These are phyloP conservation scores for Colletotrichum sp. DNA, from an alignment of 2,329 filamentous ascomycete species.

Conservation along the genomic window DNA sequence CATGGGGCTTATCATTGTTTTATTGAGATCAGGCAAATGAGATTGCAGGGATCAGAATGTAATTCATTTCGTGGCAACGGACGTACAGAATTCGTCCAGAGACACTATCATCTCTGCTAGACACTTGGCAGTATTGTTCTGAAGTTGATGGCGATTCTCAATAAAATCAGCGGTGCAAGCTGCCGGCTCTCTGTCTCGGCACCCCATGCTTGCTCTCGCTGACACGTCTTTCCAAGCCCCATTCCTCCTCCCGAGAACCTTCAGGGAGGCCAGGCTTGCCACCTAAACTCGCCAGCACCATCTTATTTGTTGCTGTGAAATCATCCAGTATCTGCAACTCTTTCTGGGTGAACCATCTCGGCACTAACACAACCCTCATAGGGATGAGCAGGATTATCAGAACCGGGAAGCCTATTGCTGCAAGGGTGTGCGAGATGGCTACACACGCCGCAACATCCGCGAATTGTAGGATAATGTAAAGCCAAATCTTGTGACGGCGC, in stretches of 20 bases:
- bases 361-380: conserved; percentile 52
- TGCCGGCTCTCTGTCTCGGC: conserved; percentile 26
- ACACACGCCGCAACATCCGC: conserved; percentile 57
- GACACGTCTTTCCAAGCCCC: conserved; percentile 20
- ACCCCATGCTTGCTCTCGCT: conserved; percentile 24
- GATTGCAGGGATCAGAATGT: no score
- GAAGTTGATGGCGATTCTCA: no score
- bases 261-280: conserved; percentile 47
- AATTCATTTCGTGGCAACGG: no score
- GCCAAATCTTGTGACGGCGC: conserved; percentile 46
- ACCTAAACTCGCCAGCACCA: conserved; percentile 57
- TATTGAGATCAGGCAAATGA: no score
- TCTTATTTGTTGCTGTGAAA: conserved; percentile 57
- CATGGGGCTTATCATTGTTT: no score
- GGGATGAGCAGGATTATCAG: conserved; percentile 62
- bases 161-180: conserved; percentile 9
- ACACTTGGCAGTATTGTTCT: no score
- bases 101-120: no score
- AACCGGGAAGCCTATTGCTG: conserved; percentile 63
- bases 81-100: no score
- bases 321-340: conserved; percentile 57
- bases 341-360: conserved; percentile 50
- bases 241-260: conserved; percentile 22
- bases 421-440: conserved; percentile 64
- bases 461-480: conserved; percentile 56